A percentile compares a stretch with the other conserved stretches of the same genome.
phyloP scores from a whole-genome alignment of 106 monocot genomes.

The Platanthera zijinensis region DNA sequence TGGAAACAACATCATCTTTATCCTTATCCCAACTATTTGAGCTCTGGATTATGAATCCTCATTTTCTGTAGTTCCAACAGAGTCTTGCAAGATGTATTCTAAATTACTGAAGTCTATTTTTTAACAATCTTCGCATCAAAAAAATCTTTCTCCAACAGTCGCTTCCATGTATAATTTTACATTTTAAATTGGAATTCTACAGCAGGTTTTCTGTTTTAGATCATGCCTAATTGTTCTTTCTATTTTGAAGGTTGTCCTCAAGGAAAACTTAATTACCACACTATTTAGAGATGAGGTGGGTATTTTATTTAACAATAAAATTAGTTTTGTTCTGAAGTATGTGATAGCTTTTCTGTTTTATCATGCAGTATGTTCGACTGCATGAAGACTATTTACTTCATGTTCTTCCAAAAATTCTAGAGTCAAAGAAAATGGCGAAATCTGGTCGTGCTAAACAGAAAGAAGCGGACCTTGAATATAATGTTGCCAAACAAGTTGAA shows the following conservation, averaged over 20 bases:
- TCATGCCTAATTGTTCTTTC: neutral
- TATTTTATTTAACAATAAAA: neutral
- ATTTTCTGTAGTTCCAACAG: neutral
- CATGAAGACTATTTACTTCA: conserved; percentile 92
- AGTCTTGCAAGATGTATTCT: neutral
- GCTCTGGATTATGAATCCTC: neutral
- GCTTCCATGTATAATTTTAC: neutral
- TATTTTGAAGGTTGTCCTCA: conserved; percentile 79
- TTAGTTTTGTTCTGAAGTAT: neutral
- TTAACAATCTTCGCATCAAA: neutral
- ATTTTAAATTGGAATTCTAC: neutral
- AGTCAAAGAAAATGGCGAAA: conserved; percentile 97
- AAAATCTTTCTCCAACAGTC: neutral
- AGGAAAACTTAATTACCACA: conserved; percentile 75
- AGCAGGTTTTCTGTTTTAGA: neutral
- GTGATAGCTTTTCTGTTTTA: conserved; percentile 3
- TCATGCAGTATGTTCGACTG: conserved; percentile 57
- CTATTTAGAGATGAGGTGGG: conserved; percentile 95
- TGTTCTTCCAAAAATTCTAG: conserved; percentile 86
- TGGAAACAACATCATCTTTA: neutral
- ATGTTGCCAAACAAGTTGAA: conserved; percentile 97
- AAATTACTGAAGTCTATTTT: neutral
- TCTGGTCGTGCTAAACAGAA: conserved; percentile 90
- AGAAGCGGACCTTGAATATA: conserved; percentile 96
- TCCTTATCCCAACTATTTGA: neutral